Evolutionary conservation across 2,329 filamentous ascomycete genomes (phyloP), one percentile per base, ranked within the genome.

Genomic region (Fusarium nematophilum): DNA sequence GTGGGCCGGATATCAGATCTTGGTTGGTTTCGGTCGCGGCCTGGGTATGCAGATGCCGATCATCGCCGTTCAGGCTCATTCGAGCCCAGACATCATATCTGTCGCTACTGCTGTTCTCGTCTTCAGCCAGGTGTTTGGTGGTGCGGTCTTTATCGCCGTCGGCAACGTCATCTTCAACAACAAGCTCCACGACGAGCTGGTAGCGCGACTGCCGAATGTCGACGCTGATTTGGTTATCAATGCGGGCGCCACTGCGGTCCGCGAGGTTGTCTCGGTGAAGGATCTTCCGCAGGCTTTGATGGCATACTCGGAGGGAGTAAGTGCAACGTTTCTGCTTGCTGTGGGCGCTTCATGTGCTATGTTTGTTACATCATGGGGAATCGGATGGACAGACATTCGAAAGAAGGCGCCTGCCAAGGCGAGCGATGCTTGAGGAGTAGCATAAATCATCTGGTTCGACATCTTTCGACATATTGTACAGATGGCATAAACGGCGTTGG

Each of bases 381-480:
- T 83, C 64, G 81, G 81, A 0, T 82, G 78, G 74, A 75, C 74
- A 9, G 77, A 79, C 59, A 71, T 82, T 29, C 75, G 79, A 27
- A 76, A 78, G 62, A 75, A 73, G 60, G 50, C 62, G 6, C 36
- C 46, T 25, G 43, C 23, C 3, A 42, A 48, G 9, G 27, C 42
- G 13, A 57, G 48, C 13, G 63, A 70, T 9, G 67, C 53, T 17
- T 70, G 25, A 65, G n/a, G 23, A 9, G 9, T 26, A 34, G 18
- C 3, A 8, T 11, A 11, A 21, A 21, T 21, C 11, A 21, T 21
- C 11, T 36, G 15, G 13, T 34, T 26, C 18, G 8, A 14, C 14
- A 29, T 9, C 10, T 18, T n/a, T 37, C 11, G 31, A 11, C 18
- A 14, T 13, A 14, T 18, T 34, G 2, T 14, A 11, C 2, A 4